Percentiles rank a stretch among this genome's conserved stretches.
These are phyloP conservation scores for Cicer bijugum DNA, from an alignment of 306 rosid species.

Conservation along the genomic window DNA sequence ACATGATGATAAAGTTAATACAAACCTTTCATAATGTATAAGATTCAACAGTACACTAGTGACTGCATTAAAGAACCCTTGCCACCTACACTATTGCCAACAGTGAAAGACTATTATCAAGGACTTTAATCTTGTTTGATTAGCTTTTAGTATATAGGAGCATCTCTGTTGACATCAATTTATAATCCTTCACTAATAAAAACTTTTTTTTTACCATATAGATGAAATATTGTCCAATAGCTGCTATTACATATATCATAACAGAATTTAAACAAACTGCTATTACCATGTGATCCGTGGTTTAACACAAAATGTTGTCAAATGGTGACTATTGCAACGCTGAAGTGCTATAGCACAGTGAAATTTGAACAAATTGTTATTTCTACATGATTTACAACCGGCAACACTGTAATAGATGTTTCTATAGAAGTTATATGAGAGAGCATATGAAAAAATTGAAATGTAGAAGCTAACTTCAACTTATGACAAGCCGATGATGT, in stretches of 20 bases:
- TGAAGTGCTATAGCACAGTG: neutral
- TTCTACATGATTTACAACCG: neutral
- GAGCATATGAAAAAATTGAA: neutral
- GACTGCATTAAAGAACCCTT: conserved; percentile 36
- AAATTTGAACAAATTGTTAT: neutral
- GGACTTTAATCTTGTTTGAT: neutral
- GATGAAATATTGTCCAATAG: neutral
- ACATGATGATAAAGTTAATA: conserved; percentile 14
- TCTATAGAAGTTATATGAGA: neutral
- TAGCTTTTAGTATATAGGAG: neutral
- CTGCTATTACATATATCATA: neutral
- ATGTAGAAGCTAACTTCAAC: neutral
- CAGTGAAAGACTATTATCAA: conserved; percentile 26
- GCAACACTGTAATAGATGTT: neutral
- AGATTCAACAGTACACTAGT: conserved; percentile 18
- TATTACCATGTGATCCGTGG: neutral
- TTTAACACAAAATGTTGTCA: neutral
- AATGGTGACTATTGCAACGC: neutral
- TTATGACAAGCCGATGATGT: neutral
- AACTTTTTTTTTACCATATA: neutral
- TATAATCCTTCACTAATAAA: neutral
- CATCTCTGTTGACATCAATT: neutral
- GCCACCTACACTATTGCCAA: conserved; percentile 30
- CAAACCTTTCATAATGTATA: conserved; percentile 18
- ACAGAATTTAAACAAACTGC: neutral